Evolutionary conservation across 768 basidiomycete species (phyloP), one percentile per base, ranked within the genome.

Genomic region (Termitomyces sp.): DNA sequence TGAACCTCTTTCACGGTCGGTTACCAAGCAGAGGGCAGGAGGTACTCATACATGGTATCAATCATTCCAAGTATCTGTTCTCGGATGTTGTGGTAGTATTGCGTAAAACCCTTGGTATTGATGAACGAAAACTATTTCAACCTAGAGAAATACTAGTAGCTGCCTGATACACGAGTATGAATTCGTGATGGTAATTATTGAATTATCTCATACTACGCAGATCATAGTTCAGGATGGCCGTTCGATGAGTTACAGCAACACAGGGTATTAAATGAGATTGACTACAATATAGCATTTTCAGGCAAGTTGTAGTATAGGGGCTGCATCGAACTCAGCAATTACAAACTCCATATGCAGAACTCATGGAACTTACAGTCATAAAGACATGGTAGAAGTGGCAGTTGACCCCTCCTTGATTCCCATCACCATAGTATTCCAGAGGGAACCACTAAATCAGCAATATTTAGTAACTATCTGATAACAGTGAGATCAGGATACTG

Each of bases 331-430:
- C 45, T 51, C 19, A 42, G 50, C 58, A 37, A 39, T 19, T 35
- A 48, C 9, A 44, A 41, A 37, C 28, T 41, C 45, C 14, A 27
- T 5, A 43, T 8, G 7, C 19, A 50, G 47, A 52, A 47, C 8
- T 21, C 14, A 37, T 49, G 16, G 14, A 44, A 69, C 84, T 61
- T 61, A 88, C 86, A 46, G 86, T 86, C 35, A 79, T 69, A 65
- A 89, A 90, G 14, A 91, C 89, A 72, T 91, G 88, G 63, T 91
- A 91, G 59, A 73, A 83, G 65, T 91, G 89, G 0, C 86, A 85
- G 59, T 85, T 80, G 39, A 82, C 80, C 1, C 88, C 88, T 16
- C 82, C 83, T 23, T 70, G 59, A 39, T 71, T 62, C 40, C 77
- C 72, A 57, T 79, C 72, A 0, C 81, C 84, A 60, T 84, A 85